These are phyloP conservation scores for Crotalaria pallida DNA, from an alignment of 306 rosid species.

Conservation along the genomic window DNA sequence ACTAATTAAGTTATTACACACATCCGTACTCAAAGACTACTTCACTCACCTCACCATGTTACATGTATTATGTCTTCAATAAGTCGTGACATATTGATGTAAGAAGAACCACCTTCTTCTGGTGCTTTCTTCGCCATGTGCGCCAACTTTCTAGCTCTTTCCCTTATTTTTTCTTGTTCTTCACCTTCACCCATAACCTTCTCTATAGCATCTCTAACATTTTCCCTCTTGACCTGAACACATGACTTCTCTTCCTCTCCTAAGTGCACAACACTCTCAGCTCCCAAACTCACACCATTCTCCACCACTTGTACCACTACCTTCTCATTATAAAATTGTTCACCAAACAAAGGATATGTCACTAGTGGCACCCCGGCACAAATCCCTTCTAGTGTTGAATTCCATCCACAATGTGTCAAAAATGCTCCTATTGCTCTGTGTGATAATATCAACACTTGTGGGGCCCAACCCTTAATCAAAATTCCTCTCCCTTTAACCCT, in stretches of 20 bases:
- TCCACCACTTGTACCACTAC: conserved; percentile 25
- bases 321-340: conserved; percentile 43
- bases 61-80: conserved; percentile 24
- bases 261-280: conserved; percentile 3
- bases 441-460: conserved; percentile 45
- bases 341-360: conserved; percentile 44
- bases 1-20: too few species aligned
- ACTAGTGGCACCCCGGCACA: conserved; percentile 38
- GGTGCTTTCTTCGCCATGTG: conserved; percentile 28
- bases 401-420: conserved; percentile 59
- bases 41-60: too few species aligned
- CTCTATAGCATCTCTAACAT: conserved; percentile 30
- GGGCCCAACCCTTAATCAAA: conserved; percentile 51
- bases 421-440: conserved; percentile 43
- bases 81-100: conserved; percentile 17
- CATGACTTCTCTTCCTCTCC: conserved; percentile 33
- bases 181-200: conserved; percentile 32
- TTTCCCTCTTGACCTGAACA: conserved; percentile 27
- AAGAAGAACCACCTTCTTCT: conserved; percentile 43
- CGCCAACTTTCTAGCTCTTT: conserved; percentile 17
- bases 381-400: conserved; percentile 50
- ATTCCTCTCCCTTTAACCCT: conserved; percentile 40
- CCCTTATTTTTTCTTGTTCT: conserved; percentile 26
- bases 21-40: too few species aligned
- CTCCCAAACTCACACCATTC: conserved; percentile 30